These are phyloP conservation scores for Luffa aegyptiaca DNA, from an alignment of 306 rosid genomes.

Conservation along the genomic window DNA sequence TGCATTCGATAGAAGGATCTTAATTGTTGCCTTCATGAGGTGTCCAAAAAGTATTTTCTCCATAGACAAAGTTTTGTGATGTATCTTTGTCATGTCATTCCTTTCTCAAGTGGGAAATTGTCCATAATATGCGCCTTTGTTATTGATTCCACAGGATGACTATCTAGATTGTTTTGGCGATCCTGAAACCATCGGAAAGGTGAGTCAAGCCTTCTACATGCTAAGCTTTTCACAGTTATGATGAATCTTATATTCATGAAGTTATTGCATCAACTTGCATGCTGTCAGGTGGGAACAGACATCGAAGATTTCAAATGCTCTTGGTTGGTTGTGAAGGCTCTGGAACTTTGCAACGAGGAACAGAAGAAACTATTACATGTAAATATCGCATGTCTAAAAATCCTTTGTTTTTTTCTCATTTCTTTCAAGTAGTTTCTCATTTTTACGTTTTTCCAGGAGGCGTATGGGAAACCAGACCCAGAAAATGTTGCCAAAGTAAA, in stretches of 20 bases:
- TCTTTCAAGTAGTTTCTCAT: neutral
- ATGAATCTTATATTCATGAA: constrained; percentile 12
- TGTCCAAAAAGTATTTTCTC: neutral
- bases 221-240: constrained; percentile 11
- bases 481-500: constrained; percentile 60
- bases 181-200: constrained; percentile 88
- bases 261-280: neutral
- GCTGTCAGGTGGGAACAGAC: constrained; percentile 84
- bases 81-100: neutral
- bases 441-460: constrained; percentile 35
- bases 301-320: constrained; percentile 97
- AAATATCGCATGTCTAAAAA: constrained; percentile 3
- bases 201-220: constrained; percentile 6
- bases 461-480: constrained; percentile 66
- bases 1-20: neutral
- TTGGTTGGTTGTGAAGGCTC: constrained; percentile 86
- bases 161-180: constrained; percentile 85
- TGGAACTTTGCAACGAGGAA: constrained; percentile 57
- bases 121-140: neutral
- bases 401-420: neutral
- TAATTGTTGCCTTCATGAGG: neutral
- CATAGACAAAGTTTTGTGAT: neutral
- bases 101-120: neutral
- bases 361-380: constrained; percentile 69
- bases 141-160: constrained; percentile 56